Percentiles rank a stretch among this genome's conserved stretches.
Evolutionary conservation across 495 filamentous ascomycete species (phyloP).

Genomic region (Aspergillus leporis): DNA sequence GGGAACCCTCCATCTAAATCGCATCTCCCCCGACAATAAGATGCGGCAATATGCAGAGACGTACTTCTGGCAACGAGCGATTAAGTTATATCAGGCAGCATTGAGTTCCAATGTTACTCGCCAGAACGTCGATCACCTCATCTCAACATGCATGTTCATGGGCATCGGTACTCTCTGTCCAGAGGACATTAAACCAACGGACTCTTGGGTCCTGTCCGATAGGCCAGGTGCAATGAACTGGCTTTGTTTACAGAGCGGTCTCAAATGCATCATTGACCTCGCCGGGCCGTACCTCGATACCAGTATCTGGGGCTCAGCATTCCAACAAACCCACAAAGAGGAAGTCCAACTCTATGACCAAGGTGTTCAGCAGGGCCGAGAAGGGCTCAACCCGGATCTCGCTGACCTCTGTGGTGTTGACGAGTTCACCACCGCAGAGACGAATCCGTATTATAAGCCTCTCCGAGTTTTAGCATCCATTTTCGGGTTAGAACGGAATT

Average conservation of each 20-base stretch:
- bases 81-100: constrained; percentile 32
- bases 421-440: constrained; percentile 32
- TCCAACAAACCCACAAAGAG: constrained; percentile 25
- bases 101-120: constrained; percentile 23
- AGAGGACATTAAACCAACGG: constrained; percentile 32
- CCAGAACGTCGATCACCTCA: constrained; percentile 38
- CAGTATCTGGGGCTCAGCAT: constrained; percentile 40
- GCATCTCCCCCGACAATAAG: constrained; percentile 23
- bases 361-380: constrained; percentile 30
- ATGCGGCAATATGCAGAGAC: constrained; percentile 35
- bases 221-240: constrained; percentile 40
- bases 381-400: constrained; percentile 34
- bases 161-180: constrained; percentile 38
- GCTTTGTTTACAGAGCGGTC: constrained; percentile 42
- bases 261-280: constrained; percentile 33
- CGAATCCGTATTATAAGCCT: constrained; percentile 40
- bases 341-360: constrained; percentile 24
- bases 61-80: constrained; percentile 42
- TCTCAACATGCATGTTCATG: constrained; percentile 44
- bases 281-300: constrained; percentile 28
- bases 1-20: constrained; percentile 41
- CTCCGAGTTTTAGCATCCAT: constrained; percentile 33
- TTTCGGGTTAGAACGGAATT: constrained; percentile 16
- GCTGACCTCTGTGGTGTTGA: constrained; percentile 40
- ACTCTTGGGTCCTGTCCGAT: constrained; percentile 46